A percentile compares a stretch with the other conserved stretches of the same genome.
These are phyloP conservation scores for Euphorbia tirucalli DNA, from an alignment of 345 rosid genomes.

Conservation along the genomic window DNA sequence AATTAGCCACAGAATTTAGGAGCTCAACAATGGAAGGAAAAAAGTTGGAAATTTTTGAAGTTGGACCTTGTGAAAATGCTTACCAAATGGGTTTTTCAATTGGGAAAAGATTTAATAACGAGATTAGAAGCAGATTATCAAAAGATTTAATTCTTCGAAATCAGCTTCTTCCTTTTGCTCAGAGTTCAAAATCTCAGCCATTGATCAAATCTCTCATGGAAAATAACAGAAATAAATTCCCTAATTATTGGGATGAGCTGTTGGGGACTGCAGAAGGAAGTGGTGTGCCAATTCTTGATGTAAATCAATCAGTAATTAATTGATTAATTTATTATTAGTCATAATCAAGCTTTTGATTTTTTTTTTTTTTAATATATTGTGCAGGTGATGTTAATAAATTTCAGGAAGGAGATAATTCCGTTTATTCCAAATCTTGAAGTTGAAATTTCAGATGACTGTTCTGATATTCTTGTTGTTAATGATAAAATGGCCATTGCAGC, in stretches of 20 bases:
- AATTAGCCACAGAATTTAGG: background rate
- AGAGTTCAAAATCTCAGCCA: conserved; percentile 20
- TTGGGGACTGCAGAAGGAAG: conserved; percentile 55
- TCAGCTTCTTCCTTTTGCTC: conserved; percentile 53
- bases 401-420: conserved; percentile 65
- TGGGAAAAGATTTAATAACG: conserved; percentile 43
- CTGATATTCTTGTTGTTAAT: conserved; percentile 46
- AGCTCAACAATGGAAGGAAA: conserved; percentile 11
- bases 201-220: conserved; percentile 35
- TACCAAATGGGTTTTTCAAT: conserved; percentile 45
- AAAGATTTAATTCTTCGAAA: conserved; percentile 47
- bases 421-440: conserved; percentile 33
- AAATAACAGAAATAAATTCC: conserved; percentile 43
- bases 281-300: conserved; percentile 51
- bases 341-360: background rate
- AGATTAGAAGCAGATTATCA: conserved; percentile 46
- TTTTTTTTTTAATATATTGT: background rate
- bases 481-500: conserved; percentile 51
- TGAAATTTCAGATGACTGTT: conserved; percentile 38
- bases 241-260: conserved; percentile 57
- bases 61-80: conserved; percentile 51
- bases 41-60: conserved; percentile 46
- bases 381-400: conserved; percentile 57
- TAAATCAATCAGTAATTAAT: conserved; percentile 13
- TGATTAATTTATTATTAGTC: background rate